A percentile compares a stretch with the other conserved stretches of the same genome.
phyloP scores from a whole-genome alignment of 2,329 filamentous ascomycete species.

The Aspergillus carbonarius region DNA sequence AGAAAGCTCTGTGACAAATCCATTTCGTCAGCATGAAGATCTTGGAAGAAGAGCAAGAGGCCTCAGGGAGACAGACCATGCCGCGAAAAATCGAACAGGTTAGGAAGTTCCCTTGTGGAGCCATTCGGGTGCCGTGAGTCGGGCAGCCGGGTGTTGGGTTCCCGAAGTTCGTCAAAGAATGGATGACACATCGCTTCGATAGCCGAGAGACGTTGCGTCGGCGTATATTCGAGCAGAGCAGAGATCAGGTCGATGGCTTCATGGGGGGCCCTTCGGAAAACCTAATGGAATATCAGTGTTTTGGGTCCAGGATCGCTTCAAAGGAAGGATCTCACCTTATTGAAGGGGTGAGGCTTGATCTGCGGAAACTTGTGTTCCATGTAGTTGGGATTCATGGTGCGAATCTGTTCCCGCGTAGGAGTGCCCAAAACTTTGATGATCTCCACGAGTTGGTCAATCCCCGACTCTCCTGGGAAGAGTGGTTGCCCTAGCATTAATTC shows the following conservation, averaged over 20 bases:
- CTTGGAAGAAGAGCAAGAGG: neutral
- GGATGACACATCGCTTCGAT: slow-evolving; percentile 97
- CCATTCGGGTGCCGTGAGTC: slow-evolving; percentile 89
- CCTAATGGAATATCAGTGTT: slow-evolving; percentile 48
- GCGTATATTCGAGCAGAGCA: slow-evolving; percentile 91
- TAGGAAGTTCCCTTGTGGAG: slow-evolving; percentile 75
- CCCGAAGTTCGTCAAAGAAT: slow-evolving; percentile 95
- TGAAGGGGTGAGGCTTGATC: slow-evolving; percentile 99
- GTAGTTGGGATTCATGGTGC: slow-evolving; percentile 99
- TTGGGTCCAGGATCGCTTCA: neutral
- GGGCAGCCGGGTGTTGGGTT: slow-evolving; percentile 84
- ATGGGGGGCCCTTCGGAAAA: slow-evolving; percentile 92
- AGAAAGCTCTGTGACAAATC: slow-evolving; percentile 72
- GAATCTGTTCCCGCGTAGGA: slow-evolving; percentile 94
- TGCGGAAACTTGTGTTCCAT: slow-evolving; percentile 99
- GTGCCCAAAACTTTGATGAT: slow-evolving; percentile 99
- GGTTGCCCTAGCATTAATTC: slow-evolving; percentile 98
- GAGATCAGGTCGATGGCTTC: slow-evolving; percentile 96
- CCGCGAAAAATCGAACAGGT: slow-evolving; percentile 87
- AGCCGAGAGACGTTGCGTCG: slow-evolving; percentile 88
- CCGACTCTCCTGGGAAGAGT: slow-evolving; percentile 95
- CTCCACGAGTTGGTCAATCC: slow-evolving; percentile 96
- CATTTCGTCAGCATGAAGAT: slow-evolving; percentile 14
- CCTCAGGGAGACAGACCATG: slow-evolving; percentile 68
- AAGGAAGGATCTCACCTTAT: slow-evolving; percentile 60